phyloP scores from a whole-genome alignment of 2,329 filamentous ascomycete genomes.

The Ophiocordyceps robertsii region DNA sequence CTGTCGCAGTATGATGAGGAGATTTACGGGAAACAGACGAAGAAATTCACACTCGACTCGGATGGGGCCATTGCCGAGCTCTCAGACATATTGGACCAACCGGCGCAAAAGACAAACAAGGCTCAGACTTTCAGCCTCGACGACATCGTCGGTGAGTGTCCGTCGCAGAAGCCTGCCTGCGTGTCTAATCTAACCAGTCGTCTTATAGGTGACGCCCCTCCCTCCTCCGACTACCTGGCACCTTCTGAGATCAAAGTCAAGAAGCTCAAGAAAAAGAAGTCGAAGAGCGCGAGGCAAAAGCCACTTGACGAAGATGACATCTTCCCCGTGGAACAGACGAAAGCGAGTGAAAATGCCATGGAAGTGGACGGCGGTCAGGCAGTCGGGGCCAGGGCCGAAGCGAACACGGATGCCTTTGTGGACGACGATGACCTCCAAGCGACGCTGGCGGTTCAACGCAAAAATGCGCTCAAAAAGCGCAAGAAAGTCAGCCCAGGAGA shows the following conservation, averaged over 20 bases:
- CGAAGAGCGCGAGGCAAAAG: slow-evolving; percentile 60
- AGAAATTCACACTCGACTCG: slow-evolving; percentile 75
- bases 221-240: slow-evolving; percentile 75
- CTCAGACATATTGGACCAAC: slow-evolving; percentile 38
- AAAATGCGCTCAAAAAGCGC: slow-evolving; percentile 77
- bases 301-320: slow-evolving; percentile 50
- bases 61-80: slow-evolving; percentile 57
- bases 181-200: neutral
- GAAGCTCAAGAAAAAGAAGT: slow-evolving; percentile 90
- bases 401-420: slow-evolving; percentile 55
- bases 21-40: slow-evolving; percentile 78
- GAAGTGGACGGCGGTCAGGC: slow-evolving; percentile 54
- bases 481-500: slow-evolving; percentile 81
- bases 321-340: slow-evolving; percentile 27
- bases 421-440: slow-evolving; percentile 92
- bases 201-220: slow-evolving; percentile 16
- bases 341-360: slow-evolving; percentile 45
- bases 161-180: neutral
- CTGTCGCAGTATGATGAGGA: slow-evolving; percentile 93
- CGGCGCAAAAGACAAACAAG: slow-evolving; percentile 44
- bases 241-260: slow-evolving; percentile 80
- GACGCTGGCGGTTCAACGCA: slow-evolving; percentile 69
- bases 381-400: slow-evolving; percentile 46
- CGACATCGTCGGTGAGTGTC: slow-evolving; percentile 46
- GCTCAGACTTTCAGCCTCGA: slow-evolving; percentile 67